Base-by-base conservation (phyloP, 108 stramenopile species). In the Nitzschia sp. region DNA sequence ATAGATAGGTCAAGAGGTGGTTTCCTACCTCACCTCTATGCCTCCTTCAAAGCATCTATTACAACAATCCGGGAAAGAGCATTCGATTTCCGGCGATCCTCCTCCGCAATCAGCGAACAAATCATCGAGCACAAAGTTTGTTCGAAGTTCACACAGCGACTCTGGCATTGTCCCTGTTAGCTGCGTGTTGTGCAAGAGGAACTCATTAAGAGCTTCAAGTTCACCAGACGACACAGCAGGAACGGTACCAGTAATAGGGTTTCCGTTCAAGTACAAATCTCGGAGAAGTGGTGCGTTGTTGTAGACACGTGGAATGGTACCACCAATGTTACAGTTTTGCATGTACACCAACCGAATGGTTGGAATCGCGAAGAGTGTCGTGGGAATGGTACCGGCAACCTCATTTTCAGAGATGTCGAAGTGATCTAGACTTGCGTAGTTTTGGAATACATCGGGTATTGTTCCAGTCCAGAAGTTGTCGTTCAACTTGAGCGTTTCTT, bases 181-280 rank as follows among this genome's bases (percentile, higher is more conserved):
- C 5, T 20, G 60, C 21, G 77, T 84, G 21, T 57, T 51, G 17
- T 80, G 75, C 38, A 84, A 50, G 6, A 78, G 50, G 19, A 84
- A 73, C 58, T 84, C 79, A 22, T 73, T 71, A 6, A 84, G 53
- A 11, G 17, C 17, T 17, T 43, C 38, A 0, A 84, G 52, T 39
- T 66, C n/a, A 19, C 70, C 75, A n/a, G 19, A 41, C 19, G 63
- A 51, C 60, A 89, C 74, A 40, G 51, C 22, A 10, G 78, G 84
- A n/a, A 90, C 65, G 14, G 57, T 77, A 19, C 88, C 88, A 21
- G 68, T 79, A 3, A 90, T 42, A 8, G 57, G 41, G 51, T 86
- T 90, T 17, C 53, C 65, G 41, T 83, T 71, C 22, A 86, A 43
- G 48, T 79, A 87, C 17, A 90, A 61, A 70, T 86, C 80, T 17